These are phyloP conservation scores for Schizophyllum commune DNA, from an alignment of 1,284 basidiomycete genomes.

Conservation along the genomic window DNA sequence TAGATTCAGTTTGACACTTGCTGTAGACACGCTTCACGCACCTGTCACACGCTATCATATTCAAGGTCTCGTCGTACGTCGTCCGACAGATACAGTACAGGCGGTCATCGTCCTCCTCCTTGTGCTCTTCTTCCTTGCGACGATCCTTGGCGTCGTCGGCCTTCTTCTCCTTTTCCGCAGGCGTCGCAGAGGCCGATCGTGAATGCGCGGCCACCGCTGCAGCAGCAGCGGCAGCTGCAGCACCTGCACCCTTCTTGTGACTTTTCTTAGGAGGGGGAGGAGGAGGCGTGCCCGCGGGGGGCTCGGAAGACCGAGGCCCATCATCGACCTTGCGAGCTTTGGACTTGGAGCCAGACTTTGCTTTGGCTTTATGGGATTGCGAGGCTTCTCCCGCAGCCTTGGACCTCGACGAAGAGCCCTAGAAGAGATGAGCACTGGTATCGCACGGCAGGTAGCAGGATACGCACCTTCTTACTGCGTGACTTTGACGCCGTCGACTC, in stretches of 20 bases:
- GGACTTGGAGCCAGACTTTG: too few relatives aligned
- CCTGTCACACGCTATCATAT: slow-evolving; percentile 90
- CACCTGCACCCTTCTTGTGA: slow-evolving; percentile 25
- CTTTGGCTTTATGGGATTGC: too few relatives aligned
- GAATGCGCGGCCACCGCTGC: too few relatives aligned
- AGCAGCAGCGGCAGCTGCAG: slow-evolving; percentile 23
- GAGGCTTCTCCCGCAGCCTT: too few relatives aligned
- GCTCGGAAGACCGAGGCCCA: not conserved
- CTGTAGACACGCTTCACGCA: slow-evolving; percentile 22
- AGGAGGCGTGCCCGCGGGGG: slow-evolving; percentile 8
- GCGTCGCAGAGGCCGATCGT: slow-evolving; percentile 62
- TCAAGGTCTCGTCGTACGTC: slow-evolving; percentile 70
- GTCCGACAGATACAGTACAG: slow-evolving; percentile 81
- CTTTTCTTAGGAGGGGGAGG: slow-evolving; percentile 27
- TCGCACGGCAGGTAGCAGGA: too few relatives aligned
- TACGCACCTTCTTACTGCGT: too few relatives aligned
- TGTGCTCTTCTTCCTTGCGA: slow-evolving; percentile 38
- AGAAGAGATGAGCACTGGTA: too few relatives aligned
- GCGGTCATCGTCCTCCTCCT: slow-evolving; percentile 62
- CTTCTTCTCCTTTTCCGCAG: slow-evolving; percentile 35
- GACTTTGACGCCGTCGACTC: too few relatives aligned
- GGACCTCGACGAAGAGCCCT: too few relatives aligned
- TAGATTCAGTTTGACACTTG: too few relatives aligned
- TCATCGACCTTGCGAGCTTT: too few relatives aligned
- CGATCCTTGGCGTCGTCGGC: slow-evolving; percentile 15